Evolutionary conservation across 179 eudicot genomes (phyloP).

Genomic region (Beta macrorhiza): DNA sequence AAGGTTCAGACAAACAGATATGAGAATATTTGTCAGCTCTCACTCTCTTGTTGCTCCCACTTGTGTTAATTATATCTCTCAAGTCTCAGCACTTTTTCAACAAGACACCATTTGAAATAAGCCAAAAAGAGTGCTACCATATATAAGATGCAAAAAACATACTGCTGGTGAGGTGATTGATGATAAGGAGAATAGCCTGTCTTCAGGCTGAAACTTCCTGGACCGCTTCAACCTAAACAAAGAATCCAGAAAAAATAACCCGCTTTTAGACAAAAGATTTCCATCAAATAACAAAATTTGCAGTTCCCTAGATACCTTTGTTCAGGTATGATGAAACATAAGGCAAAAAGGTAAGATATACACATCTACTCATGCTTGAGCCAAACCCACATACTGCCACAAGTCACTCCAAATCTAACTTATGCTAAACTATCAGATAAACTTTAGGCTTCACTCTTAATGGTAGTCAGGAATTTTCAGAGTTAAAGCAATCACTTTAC

Average conservation of each 20-base stretch:
- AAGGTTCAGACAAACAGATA: neutral
- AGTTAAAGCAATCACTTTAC: conserved; percentile 8
- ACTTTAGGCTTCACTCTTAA: neutral
- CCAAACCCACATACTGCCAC: conserved; percentile 1
- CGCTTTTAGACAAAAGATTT: neutral
- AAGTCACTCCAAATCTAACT: neutral
- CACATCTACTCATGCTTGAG: neutral
- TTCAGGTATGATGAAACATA: neutral
- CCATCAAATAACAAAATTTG: neutral
- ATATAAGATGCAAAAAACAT: conserved; percentile 31
- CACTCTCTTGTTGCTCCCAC: neutral
- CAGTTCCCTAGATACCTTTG: neutral
- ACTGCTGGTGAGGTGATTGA: conserved; percentile 95
- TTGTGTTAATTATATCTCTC: neutral
- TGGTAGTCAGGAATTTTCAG: neutral
- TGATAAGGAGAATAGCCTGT: conserved; percentile 89
- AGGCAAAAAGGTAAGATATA: neutral
- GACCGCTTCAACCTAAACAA: conserved; percentile 79
- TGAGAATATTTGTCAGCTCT: neutral
- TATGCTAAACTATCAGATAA: neutral
- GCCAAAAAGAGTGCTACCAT: neutral
- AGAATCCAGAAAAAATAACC: conserved; percentile 11
- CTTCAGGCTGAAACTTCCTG: conserved; percentile 92
- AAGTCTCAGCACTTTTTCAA: neutral
- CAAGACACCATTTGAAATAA: neutral